phyloP scores from a whole-genome alignment of 2,329 filamentous ascomycete species.

The Didymella lethalis region DNA sequence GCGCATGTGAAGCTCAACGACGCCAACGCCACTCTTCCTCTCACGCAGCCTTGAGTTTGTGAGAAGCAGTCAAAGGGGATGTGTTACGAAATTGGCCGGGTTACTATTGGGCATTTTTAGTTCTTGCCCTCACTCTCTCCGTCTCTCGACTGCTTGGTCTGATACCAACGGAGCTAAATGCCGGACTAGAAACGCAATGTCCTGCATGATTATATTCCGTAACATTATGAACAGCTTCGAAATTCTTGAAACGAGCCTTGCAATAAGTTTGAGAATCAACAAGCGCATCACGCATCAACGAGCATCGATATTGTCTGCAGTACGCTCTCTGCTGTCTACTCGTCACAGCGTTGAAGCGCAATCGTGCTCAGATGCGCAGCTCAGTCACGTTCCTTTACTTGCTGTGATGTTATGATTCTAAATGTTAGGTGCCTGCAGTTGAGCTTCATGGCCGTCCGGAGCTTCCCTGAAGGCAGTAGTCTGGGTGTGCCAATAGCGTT shows the following conservation, averaged over 20 bases:
- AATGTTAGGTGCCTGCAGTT: background rate
- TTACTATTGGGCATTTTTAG: background rate
- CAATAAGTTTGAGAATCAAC: too few relatives aligned
- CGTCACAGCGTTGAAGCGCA: too few relatives aligned
- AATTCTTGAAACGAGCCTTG: too few relatives aligned
- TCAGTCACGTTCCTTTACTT: background rate
- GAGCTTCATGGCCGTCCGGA: background rate
- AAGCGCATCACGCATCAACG: too few relatives aligned
- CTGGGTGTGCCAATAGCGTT: background rate
- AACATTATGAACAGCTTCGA: too few relatives aligned
- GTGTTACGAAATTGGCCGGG: background rate
- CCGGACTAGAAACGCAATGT: too few relatives aligned
- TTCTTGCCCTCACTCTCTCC: too few relatives aligned
- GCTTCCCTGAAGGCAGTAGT: background rate
- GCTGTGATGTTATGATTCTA: background rate
- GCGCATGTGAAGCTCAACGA: constrained; percentile 16
- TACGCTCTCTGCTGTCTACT: too few relatives aligned
- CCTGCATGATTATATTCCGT: too few relatives aligned
- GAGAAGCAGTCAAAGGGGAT: background rate
- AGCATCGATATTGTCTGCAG: too few relatives aligned
- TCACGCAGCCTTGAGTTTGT: background rate
- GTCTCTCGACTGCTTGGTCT: too few relatives aligned
- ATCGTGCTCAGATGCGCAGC: background rate
- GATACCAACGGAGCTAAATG: too few relatives aligned
- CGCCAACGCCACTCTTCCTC: constrained; percentile 7